phyloP scores from a whole-genome alignment of 2,329 filamentous ascomycete species.

The Mycocentrospora acerina region DNA sequence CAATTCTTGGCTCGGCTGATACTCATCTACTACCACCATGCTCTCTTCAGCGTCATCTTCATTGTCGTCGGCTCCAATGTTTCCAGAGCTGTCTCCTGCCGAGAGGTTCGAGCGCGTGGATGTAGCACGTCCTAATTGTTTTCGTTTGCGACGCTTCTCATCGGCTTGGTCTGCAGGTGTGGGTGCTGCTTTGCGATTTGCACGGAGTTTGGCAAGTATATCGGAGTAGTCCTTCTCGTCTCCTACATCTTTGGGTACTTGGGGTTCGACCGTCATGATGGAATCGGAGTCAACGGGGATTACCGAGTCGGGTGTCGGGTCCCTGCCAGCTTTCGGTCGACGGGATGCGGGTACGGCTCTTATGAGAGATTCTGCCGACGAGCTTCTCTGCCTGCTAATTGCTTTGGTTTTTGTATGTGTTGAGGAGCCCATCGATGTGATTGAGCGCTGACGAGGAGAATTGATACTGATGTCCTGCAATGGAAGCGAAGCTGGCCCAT shows the following conservation, averaged over 20 bases:
- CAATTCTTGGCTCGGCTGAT: constrained; percentile 40
- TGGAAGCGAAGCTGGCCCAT: constrained; percentile 26
- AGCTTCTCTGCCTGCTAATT: constrained; percentile 15
- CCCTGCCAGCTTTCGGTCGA: constrained; percentile 10
- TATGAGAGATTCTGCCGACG: constrained; percentile 23
- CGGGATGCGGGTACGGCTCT: constrained; percentile 18
- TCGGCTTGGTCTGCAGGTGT: constrained; percentile 21
- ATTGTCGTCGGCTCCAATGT: constrained; percentile 12
- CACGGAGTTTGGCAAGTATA: constrained; percentile 33
- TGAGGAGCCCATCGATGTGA: constrained; percentile 22
- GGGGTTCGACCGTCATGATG: constrained; percentile 10
- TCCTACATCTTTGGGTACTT: constrained; percentile 11
- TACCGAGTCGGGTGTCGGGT: constrained; percentile 29
- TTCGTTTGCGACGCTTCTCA: constrained; percentile 20
- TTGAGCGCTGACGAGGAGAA: constrained; percentile 34
- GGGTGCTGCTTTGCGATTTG: constrained; percentile 29
- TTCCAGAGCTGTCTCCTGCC: constrained; percentile 27
- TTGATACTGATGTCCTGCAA: constrained; percentile 35
- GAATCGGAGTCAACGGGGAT: constrained; percentile 20
- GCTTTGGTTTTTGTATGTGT: constrained; percentile 7
- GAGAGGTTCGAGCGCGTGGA: constrained; percentile 33
- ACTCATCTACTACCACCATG: constrained; percentile 23
- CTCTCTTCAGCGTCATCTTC: constrained; percentile 20
- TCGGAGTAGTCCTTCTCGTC: constrained; percentile 35
- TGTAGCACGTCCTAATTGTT: constrained; percentile 35